Evolutionary conservation across 108 stramenopile genomes (phyloP).

Genomic region (Epithemia pelagica): DNA sequence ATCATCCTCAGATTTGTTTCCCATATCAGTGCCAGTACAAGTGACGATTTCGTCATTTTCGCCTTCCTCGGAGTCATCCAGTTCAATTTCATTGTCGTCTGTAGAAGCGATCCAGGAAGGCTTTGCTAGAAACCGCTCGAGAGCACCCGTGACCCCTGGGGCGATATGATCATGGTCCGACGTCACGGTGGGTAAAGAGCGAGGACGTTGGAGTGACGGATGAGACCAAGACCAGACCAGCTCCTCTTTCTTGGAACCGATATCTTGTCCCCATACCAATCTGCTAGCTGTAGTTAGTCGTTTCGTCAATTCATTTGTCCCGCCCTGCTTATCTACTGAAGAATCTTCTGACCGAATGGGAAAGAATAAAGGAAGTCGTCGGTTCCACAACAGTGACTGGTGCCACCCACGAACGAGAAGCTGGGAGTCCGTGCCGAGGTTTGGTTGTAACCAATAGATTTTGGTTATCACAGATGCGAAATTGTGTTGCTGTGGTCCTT

Average conservation of each 20-base stretch:
- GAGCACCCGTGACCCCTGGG: background rate
- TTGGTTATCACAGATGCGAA: too few species aligned
- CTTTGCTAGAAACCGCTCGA: background rate
- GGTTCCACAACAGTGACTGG: background rate
- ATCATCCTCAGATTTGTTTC: conserved; percentile 19
- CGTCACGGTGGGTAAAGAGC: too few species aligned
- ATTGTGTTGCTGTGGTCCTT: background rate
- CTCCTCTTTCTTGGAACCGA: too few species aligned
- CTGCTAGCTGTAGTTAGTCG: background rate
- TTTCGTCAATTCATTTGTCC: background rate
- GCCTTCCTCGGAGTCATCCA: conserved; percentile 30
- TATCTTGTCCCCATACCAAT: background rate
- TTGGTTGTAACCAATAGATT: background rate
- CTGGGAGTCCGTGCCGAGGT: background rate
- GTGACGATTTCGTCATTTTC: conserved; percentile 5
- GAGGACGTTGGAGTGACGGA: too few species aligned
- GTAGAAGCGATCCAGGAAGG: background rate
- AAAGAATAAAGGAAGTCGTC: background rate
- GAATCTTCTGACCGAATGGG: background rate
- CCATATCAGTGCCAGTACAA: background rate
- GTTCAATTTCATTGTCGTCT: conserved; percentile 57
- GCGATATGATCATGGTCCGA: too few species aligned
- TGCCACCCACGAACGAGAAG: background rate
- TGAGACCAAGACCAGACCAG: too few species aligned
- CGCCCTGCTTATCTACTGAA: background rate